Evolutionary conservation across 2,329 filamentous ascomycete genomes (phyloP), one percentile per base, ranked within the genome.

Genomic region (Pseudogymnoascus sp.): DNA sequence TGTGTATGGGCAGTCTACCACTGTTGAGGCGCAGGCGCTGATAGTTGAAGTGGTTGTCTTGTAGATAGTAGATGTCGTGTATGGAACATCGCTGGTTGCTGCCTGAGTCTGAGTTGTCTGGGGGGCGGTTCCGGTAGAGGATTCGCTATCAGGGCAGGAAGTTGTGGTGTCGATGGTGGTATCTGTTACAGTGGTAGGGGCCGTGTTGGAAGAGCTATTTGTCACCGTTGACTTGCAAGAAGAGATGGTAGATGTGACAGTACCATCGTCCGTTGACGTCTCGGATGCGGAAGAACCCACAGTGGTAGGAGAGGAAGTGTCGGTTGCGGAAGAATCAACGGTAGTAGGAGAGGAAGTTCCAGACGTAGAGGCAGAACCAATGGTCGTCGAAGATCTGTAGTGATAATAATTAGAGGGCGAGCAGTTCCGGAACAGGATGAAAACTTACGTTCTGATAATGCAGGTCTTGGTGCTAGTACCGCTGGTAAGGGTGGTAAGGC

Each of bases 1-100:
- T 37, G 68, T 70, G 65, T 64, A 70, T 36, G 68, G 68, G 62
- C 68, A 67, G 65, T 68, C 64, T 50, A 67, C 40, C 0, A 44
- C 40, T 5, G 40, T 44, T 13, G 40, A 24, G 5, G 40, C 40
- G 11, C 40, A 44, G 17, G 40, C 10, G 40, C 40, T 68, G 66
- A 70, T 66, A 54, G 68, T 70, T 44, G 69, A 47, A 57, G 68
- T 68, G 29, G 67, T 69, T 44, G 67, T 62, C 40, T 61, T 57
- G 31, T 37, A 58, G 50, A 58, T 15, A 36, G 29, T 58, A 24
- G 57, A 59, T 17, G 21, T 59, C 37, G 35, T 26, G 33, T 59
- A 59, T 31, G 57, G 37, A 36, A 35, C 37, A 37, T 37, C 33
- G 17, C 13, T 29, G 26, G 66, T 64, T 57, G 68, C 63, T 31